Evolutionary conservation across 2,329 filamentous ascomycete species (phyloP), one percentile per base, ranked within the genome.

Genomic region (Aureobasidium namibiae): DNA sequence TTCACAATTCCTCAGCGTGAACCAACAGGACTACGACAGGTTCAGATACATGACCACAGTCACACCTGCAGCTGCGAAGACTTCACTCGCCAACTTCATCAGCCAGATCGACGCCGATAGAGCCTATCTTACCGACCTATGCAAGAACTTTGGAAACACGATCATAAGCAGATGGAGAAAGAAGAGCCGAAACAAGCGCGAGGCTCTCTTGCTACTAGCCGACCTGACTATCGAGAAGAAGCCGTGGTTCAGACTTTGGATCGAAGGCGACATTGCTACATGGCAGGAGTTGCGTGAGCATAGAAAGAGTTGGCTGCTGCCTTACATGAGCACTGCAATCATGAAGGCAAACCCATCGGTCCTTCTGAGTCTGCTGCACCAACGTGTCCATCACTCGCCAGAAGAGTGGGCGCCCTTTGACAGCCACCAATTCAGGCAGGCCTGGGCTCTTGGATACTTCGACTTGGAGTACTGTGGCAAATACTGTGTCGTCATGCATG

Each of bases 401-500:
- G 26, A 49, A 10, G 31, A 49, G 18, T 49, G 46, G 46, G 46
- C 3, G 2, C 11, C 46, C 1, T 49, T 36, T 9, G 46, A 49
- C 13, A 49, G 8, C 13, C 13, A 24, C 3, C 7, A 10, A 1
- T 7, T 49, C 11, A 49, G 18, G 14, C 46, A 49, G 7, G 49
- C 34, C 23, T 53, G 34, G 34, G 24, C 10, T 10, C 4, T 1
- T 39, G 34, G 34, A 7, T 11, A 6, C 3, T 14, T 53, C 7
- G 49, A 14, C 13, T 3, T 41, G 23, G 24, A 41, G 9, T 53
- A 53, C n/a, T 53, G 34, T 21, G 49, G 45, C 1, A 2, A 39
- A 3, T 11, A 61, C 29, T 62, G 61, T 13, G 59, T 63, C 2
- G 46, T 61, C 14, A 60, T 63, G 60, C 24, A 60, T 14, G 63